Base-by-base conservation (phyloP, 495 filamentous ascomycete species). In the Haplographium delicatum region DNA sequence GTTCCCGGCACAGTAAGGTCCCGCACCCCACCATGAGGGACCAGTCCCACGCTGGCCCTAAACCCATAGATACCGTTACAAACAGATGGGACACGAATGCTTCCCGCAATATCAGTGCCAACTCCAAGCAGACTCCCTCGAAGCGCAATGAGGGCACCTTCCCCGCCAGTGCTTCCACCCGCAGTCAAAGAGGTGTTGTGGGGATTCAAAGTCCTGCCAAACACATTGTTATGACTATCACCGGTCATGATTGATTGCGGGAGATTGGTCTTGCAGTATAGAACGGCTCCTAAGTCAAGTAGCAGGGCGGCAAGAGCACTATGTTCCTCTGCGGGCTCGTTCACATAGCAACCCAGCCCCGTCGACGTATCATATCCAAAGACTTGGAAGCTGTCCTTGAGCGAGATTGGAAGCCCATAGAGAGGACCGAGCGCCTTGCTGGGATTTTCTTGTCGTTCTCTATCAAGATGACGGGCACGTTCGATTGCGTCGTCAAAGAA, bases 101-200 rank as follows among this genome's bases (percentile, higher is more conserved):
- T 80, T 7, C 85, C 86, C 0, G 83, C 85, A 45, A 89, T 84
- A 64, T 89, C 85, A 15, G 83, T 86, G 0, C 77, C 76, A 0
- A 81, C 50, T 3, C 69, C 68, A 16, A 70, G 47, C 0, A 60
- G 38, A 43, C 63, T 66, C 5, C 73, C 73, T 20, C 63, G 50
- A 8, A 75, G 50, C 0, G 63, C 68, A 19, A 67, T 37, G 1
- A 79, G 54, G 5, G 75, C 76, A n/a, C 71, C 77, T 55, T 82
- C 79, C 27, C 78, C 78, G 0, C 80, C 80, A 2, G 72, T 76
- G 34, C 71, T 76, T 3, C 83, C 84, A 2, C 83, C 83, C 22
- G 79, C 74, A 39, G 83, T 76, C 0, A 82, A 68, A 5, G 56
- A 50, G 15, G 50, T 71, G 56, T 84, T 84, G 25, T 67, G 60